phyloP scores from a whole-genome alignment of 345 rosid genomes.

The Tarenaya hassleriana region DNA sequence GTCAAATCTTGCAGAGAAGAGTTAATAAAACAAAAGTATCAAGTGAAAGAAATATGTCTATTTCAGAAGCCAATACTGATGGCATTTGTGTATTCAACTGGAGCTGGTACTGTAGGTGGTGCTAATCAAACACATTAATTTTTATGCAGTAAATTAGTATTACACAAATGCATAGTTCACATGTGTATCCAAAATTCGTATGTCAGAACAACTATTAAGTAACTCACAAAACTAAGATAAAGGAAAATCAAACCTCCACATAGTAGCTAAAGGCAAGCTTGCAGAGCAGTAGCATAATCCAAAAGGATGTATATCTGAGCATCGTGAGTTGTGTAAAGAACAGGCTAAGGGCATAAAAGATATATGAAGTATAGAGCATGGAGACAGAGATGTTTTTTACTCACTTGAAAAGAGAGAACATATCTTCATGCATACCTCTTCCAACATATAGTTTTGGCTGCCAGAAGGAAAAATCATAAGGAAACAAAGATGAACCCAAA shows the following conservation, averaged over 20 bases:
- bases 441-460: constrained; percentile 96
- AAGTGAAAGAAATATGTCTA: neutral
- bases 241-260: constrained; percentile 63
- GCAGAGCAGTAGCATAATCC: constrained; percentile 83
- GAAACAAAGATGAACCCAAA: constrained; percentile 8
- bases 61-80: neutral
- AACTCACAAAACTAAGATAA: constrained; percentile 9
- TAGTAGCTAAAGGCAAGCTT: constrained; percentile 97
- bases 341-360: neutral
- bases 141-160: neutral
- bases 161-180: constrained; percentile 8
- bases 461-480: constrained; percentile 17
- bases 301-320: constrained; percentile 78
- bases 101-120: neutral
- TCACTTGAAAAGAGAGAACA: constrained; percentile 77
- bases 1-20: no score
- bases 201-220: constrained; percentile 5
- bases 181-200: constrained; percentile 12
- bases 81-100: neutral
- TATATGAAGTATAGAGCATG: constrained; percentile 3
- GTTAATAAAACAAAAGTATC: no score
- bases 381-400: constrained; percentile 22
- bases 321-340: constrained; percentile 18
- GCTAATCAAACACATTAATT: neutral
- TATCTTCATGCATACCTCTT: constrained; percentile 95